Evolutionary conservation across 2,329 filamentous ascomycete genomes (phyloP), one percentile per base, ranked within the genome.

Genomic region (Dactylonectria macrodidyma): DNA sequence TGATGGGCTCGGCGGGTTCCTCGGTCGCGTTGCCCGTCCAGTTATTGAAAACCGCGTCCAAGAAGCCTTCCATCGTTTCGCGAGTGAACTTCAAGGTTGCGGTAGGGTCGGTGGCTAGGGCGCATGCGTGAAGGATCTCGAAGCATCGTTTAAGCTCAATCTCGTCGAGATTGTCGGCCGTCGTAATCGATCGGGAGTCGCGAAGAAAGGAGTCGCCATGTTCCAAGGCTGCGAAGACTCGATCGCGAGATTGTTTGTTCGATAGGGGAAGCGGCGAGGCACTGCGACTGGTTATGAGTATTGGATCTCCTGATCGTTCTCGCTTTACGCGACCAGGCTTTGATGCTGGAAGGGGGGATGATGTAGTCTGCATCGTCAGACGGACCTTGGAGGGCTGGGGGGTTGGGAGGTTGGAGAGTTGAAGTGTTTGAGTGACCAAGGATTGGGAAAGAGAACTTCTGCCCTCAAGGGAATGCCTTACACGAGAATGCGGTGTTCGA

Each of bases 51-150:
- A 79, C 65, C 14, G 79, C 79, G 0, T 74, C 74, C 34, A 80
- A 59, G 34, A 80, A 80, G 1, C 75, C 73, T 24, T 80, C 79
- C 59, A 80, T 77, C 7, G 77, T 80, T 19, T 73, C 69, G 11
- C 72, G 69, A 0, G 79, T 80, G 33, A 71, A 71, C 0, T 60
- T 47, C 19, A 78, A 57, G 1, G 70, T 75, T 2, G 76, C 71
- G 3, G 59, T 60, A 0, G 57, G 44, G 3, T 79, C 72, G 1
- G 77, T 79, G 5, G 79, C 77, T 0, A 56, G 30, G 0, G 77
- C 75, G 11, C 79, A 80, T 0, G 77, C 79, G 30, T 80, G 77
- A 3, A 80, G 69, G 22, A 80, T 77, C 33, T 80, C 77, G 22
- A 80, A 80, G 44, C 75, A 78, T 46, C 70, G 69, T n/a, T 73